Base-by-base conservation (phyloP, 1,284 basidiomycete species). In the Leccinum proliferum region DNA sequence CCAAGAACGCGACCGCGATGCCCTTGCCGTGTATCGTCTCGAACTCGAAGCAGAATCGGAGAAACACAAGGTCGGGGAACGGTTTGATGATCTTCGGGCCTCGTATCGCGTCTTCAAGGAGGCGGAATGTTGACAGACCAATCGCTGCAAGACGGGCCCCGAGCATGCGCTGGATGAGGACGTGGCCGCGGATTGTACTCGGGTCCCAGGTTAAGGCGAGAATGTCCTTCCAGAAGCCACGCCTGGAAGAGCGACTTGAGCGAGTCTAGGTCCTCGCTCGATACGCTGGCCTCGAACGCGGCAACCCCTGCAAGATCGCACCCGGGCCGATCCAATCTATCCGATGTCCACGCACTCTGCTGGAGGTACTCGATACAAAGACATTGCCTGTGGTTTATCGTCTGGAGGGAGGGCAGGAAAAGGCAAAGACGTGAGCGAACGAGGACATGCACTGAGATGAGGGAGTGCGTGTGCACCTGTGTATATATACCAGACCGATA, bases 181-280 rank as follows among this genome's bases (percentile, higher is more conserved):
- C 3, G 18, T 52, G 61, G 4, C 73, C 71, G 2, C 62, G 62
- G 29, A 74, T 63, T 11, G 72, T 68, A 5, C 70, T 70, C 50
- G 74, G 53, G 48, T 69, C 60, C 71, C 73, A 73, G 5, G 73
- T 73, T 57, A 75, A 64, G 10, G 73, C 57, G 12, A 73, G 12
- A 18, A 68, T 64, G 58, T 74, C 72, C 50, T 62, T 74, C 73
- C 71, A 73, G 50, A 66, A 75, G 2, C 70, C 72, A 29, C 58
- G 50, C 48, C 65, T 65, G 66, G 65, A 75, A 67, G 41, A 67
- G 63, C 32, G 58, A 48, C 0, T 68, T 5, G 21, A 71, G n/a
- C 1, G 60, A 56, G 41, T 67, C 62, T 2, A 67, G 29, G 18
- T 76, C 68, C 46, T 66, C 61, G 4, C 62, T 65, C 2, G 65